phyloP scores from a whole-genome alignment of 345 rosid genomes.

The Hibiscus mutabilis region DNA sequence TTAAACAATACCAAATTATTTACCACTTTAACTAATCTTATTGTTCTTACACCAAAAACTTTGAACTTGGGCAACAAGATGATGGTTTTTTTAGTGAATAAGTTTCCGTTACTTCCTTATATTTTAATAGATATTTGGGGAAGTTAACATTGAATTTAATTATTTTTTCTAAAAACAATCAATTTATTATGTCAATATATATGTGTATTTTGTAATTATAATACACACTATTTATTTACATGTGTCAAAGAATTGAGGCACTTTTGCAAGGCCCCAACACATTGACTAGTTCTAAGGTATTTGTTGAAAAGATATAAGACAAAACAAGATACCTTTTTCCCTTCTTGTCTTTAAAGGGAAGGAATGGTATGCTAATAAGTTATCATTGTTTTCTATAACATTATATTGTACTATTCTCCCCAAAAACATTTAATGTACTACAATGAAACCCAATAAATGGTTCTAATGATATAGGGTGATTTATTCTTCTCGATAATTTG shows the following conservation, averaged over 20 bases:
- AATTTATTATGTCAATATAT: background rate
- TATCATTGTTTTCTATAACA: background rate
- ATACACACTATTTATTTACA: background rate
- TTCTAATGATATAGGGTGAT: too few species aligned
- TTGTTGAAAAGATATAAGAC: conserved; percentile 13
- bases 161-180: background rate
- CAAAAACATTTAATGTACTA: background rate
- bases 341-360: conserved; percentile 39
- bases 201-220: background rate
- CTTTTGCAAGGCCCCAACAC: background rate
- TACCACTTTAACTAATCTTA: too few species aligned
- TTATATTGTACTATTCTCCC: background rate
- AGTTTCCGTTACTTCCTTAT: background rate
- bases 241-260: background rate
- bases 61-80: background rate
- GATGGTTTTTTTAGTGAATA: background rate
- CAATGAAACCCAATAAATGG: background rate
- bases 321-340: background rate
- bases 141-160: background rate
- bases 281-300: background rate
- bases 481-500: too few species aligned
- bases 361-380: conserved; percentile 13
- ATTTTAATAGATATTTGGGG: background rate
- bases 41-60: background rate
- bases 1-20: too few species aligned